Evolutionary conservation across 1,284 basidiomycete species (phyloP), one percentile per base, ranked within the genome.

Genomic region (Malassezia arunalokei): DNA sequence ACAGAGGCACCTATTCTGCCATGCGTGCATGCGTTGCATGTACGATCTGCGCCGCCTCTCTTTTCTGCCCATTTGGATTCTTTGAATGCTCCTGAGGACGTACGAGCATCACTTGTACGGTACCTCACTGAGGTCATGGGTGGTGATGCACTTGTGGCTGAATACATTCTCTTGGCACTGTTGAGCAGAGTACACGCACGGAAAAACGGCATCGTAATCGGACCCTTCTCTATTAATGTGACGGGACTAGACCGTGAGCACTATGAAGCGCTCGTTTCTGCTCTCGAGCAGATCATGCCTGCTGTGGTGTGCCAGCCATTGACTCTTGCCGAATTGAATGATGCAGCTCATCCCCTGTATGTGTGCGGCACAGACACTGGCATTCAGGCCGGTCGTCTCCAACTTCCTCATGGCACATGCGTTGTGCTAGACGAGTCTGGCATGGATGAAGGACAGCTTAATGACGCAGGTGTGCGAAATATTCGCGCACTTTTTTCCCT

Each of bases 171-270:
- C 6, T 75, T 89, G 12, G 76, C 78, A 20, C 71, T 79, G 24
- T 76, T 84, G n/a, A 78, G 83, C 17, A 78, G 79, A 69, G 80
- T 83, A 85, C 81, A 86, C 76, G 80, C 81, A 11, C 80, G 83
- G 40, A 77, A 78, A 8, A 80, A 82, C 0, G 79, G 82, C 5
- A 77, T 87, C 29, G 76, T 84, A 14, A 83, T 86, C 0, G 80
- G 82, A 7, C 80, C 82, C 7, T 72, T 77, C 64, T 42, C 86
- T 81, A 71, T 84, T 79, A 47, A 73, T 75, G 1, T 78, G 77
- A 44, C 57, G 73, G 29, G 67, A 70, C 24, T 57, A 65, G 60
- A n/a, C 80, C 81, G n/a, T 67, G 79, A 8, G 71, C 82, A 6
- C 1, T 76, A 78, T 4, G 75, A 78, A 35, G 3, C 11, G 33